Evolutionary conservation across 2,329 filamentous ascomycete species (phyloP), one percentile per base, ranked within the genome.

Genomic region (Aspergillus ibericus): DNA sequence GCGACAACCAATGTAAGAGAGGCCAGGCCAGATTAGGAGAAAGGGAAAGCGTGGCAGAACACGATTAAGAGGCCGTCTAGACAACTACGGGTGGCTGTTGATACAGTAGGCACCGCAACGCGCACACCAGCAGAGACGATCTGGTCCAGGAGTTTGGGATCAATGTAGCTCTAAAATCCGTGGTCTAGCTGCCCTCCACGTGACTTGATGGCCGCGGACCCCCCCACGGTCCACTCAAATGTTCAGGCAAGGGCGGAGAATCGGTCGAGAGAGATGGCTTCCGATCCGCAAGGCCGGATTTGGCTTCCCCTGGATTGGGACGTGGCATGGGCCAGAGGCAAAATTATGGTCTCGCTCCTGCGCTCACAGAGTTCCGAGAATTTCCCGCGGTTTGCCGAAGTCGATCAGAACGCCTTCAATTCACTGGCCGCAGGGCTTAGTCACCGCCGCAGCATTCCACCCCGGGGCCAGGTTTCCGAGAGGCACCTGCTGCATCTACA

Each of bases 81-180:
- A 42, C 53, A 18, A 5, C 50, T 40, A 53, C 18, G 25, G 32
- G 16, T 40, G 40, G 40, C 20, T 40, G 10, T 55, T 47, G 56
- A 48, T 48, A 38, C 32, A 38, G 48, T 25, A 59, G 35, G 32
- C 51, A 46, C 53, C 53, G 38, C 59, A 53, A 59, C 18, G 55
- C 58, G 60, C 58, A 56, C 59, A 59, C 55, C 53, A 61, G 35
- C 29, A 49, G 47, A 52, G 59, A 56, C 52, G 58, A 57, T 49
- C 53, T 63, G 58, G 58, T 58, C 53, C 53, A 55, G 58, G 62
- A 65, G 58, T 60, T 54, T 65, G 61, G 61, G 40, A 44, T 60
- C 61, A 52, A 58, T 67, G 62, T 52, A 65, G 63, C 63, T 63
- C 64, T 63, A 60, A 58, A 62, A 60, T 53, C 57, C 48, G 63